phyloP scores from a whole-genome alignment of 2,329 filamentous ascomycete species.

The Hymenoscyphus scutula region DNA sequence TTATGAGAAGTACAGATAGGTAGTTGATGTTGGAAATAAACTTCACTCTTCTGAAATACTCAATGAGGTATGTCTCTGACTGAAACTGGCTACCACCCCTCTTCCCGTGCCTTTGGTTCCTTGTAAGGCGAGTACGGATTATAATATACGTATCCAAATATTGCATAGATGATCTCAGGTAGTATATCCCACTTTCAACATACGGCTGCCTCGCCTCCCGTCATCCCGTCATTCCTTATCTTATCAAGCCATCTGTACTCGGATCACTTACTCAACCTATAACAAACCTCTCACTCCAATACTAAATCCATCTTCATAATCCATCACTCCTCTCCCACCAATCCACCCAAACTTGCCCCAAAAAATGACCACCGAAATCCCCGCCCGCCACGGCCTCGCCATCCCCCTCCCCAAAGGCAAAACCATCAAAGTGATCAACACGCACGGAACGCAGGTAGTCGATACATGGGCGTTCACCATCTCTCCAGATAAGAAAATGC shows the following conservation, averaged over 20 bases:
- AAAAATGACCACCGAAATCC: conserved; percentile 12
- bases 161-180: not conserved
- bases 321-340: too few relatives aligned
- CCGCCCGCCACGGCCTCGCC: conserved; percentile 22
- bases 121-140: not conserved
- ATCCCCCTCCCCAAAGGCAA: conserved; percentile 15
- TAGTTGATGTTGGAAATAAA: not conserved
- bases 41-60: not conserved
- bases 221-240: not conserved
- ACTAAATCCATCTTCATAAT: not conserved
- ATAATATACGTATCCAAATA: not conserved
- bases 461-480: conserved; percentile 30
- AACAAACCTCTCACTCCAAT: not conserved
- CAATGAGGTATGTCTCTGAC: too few relatives aligned
- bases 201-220: not conserved
- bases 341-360: not conserved
- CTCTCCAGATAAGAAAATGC: conserved; percentile 12
- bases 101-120: too few relatives aligned
- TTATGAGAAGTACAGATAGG: conserved; percentile 53
- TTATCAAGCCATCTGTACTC: not conserved
- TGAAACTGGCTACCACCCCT: too few relatives aligned
- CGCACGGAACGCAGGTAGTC: conserved; percentile 23
- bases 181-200: not conserved
- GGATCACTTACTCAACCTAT: not conserved
- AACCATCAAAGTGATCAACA: conserved; percentile 24